These are phyloP conservation scores for Globisporangium yorkense DNA, from an alignment of 352 stramenopile species.

Conservation along the genomic window DNA sequence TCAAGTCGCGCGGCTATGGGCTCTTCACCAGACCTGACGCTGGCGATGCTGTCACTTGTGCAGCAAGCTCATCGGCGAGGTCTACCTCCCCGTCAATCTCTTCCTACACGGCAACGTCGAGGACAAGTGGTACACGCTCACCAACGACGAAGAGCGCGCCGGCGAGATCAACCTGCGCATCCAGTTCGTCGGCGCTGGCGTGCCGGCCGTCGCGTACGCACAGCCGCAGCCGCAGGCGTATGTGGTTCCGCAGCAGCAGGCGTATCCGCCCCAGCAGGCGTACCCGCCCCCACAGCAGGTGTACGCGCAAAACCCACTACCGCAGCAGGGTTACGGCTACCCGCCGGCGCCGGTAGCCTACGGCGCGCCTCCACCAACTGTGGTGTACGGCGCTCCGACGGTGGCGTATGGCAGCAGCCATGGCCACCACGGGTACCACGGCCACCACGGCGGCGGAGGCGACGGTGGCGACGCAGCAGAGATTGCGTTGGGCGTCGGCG, in stretches of 20 bases:
- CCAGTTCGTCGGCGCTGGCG: slow-evolving; percentile 37
- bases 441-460: slow-evolving; percentile 22
- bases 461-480: slow-evolving; percentile 14
- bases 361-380: slow-evolving; percentile 14
- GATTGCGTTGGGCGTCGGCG: slow-evolving; percentile 66
- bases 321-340: slow-evolving; percentile 24
- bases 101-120: slow-evolving; percentile 57
- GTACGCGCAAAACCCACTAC: not conserved
- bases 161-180: slow-evolving; percentile 82
- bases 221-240: slow-evolving; percentile 20
- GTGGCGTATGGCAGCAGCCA: slow-evolving; percentile 17
- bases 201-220: slow-evolving; percentile 7
- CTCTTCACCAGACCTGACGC: not conserved
- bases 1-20: too few relatives aligned
- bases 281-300: not conserved
- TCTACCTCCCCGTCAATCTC: slow-evolving; percentile 67
- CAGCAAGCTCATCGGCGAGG: slow-evolving; percentile 74
- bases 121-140: slow-evolving; percentile 82
- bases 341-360: slow-evolving; percentile 15
- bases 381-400: slow-evolving; percentile 15
- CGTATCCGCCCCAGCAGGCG: too few relatives aligned
- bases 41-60: not conserved
- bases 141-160: slow-evolving; percentile 46
- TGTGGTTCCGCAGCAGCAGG: slow-evolving; percentile 9
- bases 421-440: slow-evolving; percentile 21